phyloP scores from a whole-genome alignment of 805 yeast genomes.

The Zygoascus bituminiphila region DNA sequence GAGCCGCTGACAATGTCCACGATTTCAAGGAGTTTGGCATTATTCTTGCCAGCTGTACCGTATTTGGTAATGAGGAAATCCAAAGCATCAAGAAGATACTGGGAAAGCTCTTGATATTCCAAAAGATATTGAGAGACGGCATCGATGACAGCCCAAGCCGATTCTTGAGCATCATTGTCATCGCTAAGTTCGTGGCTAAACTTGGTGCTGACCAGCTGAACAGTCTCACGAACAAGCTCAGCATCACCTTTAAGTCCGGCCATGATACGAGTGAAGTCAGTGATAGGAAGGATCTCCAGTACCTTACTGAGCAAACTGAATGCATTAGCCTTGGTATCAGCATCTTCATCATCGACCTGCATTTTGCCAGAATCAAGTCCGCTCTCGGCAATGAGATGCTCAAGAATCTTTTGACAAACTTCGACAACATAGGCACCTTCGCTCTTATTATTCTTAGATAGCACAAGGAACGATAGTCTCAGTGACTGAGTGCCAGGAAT shows the following conservation, averaged over 20 bases:
- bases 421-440: background rate
- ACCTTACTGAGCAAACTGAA: constrained; percentile 53
- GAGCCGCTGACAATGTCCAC: constrained; percentile 45
- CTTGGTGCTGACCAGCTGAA: constrained; percentile 43
- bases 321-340: constrained; percentile 27
- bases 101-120: constrained; percentile 41
- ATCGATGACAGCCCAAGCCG: constrained; percentile 34
- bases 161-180: constrained; percentile 40
- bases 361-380: background rate
- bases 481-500: constrained; percentile 39
- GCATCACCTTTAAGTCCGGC: constrained; percentile 44
- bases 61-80: constrained; percentile 57
- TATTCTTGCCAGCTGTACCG: constrained; percentile 39
- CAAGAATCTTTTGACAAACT: background rate
- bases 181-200: constrained; percentile 59
- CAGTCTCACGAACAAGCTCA: constrained; percentile 36
- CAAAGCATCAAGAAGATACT: constrained; percentile 61
- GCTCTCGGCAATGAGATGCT: background rate
- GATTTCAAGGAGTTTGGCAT: constrained; percentile 35
- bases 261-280: constrained; percentile 59
- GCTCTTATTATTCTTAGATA: background rate
- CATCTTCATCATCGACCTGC: background rate
- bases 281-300: constrained; percentile 66
- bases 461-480: constrained; percentile 29
- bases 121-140: constrained; percentile 18